These are phyloP conservation scores for Alloteropsis semialata DNA, from an alignment of 176 grass and related monocot genomes.

Conservation along the genomic window DNA sequence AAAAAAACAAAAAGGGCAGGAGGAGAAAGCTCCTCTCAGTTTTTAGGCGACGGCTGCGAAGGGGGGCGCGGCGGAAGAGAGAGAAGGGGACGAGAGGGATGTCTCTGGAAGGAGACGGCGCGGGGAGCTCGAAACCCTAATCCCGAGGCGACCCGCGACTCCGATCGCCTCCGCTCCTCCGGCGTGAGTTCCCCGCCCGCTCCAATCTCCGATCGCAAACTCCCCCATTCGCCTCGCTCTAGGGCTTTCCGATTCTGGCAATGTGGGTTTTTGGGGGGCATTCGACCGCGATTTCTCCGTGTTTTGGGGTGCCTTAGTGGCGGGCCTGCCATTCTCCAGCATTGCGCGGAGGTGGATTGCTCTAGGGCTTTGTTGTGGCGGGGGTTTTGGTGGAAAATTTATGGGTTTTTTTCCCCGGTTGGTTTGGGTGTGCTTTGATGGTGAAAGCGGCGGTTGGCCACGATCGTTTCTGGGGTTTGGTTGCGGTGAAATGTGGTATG, in stretches of 20 bases:
- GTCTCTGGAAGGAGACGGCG: not conserved
- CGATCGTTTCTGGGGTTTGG: not conserved
- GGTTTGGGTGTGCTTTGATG: not conserved
- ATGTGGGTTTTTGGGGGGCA: conserved; percentile 14
- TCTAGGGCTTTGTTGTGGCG: conserved; percentile 30
- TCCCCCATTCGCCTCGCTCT: not conserved
- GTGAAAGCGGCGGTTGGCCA: not conserved
- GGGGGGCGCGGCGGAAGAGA: not conserved
- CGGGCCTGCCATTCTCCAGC: not conserved
- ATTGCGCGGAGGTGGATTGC: not conserved
- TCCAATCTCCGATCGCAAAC: conserved; percentile 27
- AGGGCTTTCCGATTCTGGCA: conserved; percentile 35
- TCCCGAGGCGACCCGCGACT: not conserved
- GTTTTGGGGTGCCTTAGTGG: not conserved
- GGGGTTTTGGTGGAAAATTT: conserved; percentile 3
- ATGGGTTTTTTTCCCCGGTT: not conserved
- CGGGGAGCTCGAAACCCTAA: conserved; percentile 22
- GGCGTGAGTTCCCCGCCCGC: conserved; percentile 28
- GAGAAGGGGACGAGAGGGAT: not conserved
- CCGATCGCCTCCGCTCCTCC: conserved; percentile 3
- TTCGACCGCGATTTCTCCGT: not conserved
- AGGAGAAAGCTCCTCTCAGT: conserved; percentile 12
- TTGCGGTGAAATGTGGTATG: conserved; percentile 26
- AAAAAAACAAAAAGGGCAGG: conserved; percentile 18
- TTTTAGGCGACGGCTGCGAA: conserved; percentile 14